Conservation (phyloP, 2,329 filamentous ascomycete species). For the Pseudogymnoascus sp. region DNA sequence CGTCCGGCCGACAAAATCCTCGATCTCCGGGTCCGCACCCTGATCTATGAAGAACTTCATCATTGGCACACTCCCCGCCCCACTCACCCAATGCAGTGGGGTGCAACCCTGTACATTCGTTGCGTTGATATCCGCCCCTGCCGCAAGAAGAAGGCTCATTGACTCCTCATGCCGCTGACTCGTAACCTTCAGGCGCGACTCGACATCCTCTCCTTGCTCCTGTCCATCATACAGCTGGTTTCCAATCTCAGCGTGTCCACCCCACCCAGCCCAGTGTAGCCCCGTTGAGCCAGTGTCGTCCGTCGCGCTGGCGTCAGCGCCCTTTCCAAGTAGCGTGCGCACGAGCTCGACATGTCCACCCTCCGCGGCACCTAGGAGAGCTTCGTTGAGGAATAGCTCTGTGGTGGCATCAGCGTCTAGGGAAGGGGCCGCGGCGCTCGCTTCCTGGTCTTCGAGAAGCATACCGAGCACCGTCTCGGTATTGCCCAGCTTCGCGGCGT, state of each 20-base stretch:
- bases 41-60: slow-evolving; percentile 1
- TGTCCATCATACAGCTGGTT: neutral
- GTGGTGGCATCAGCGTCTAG: neutral
- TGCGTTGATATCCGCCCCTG: neutral
- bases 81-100: neutral
- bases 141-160: neutral
- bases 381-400: neutral
- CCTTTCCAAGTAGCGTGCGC: neutral
- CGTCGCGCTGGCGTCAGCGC: neutral
- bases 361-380: neutral
- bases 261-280: neutral
- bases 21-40: neutral
- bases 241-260: neutral
- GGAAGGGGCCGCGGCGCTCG: neutral
- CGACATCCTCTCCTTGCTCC: neutral
- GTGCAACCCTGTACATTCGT: neutral
- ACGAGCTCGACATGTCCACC: neutral
- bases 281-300: neutral
- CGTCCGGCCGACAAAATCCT: neutral
- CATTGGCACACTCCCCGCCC: neutral
- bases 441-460: neutral
- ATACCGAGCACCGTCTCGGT: neutral
- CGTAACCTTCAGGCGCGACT: neutral
- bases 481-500: neutral
- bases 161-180: neutral